A percentile compares a stretch with the other conserved stretches of the same genome.
Conservation (phyloP, 2,329 filamentous ascomycete species). For the Monosporascus sp. region DNA sequence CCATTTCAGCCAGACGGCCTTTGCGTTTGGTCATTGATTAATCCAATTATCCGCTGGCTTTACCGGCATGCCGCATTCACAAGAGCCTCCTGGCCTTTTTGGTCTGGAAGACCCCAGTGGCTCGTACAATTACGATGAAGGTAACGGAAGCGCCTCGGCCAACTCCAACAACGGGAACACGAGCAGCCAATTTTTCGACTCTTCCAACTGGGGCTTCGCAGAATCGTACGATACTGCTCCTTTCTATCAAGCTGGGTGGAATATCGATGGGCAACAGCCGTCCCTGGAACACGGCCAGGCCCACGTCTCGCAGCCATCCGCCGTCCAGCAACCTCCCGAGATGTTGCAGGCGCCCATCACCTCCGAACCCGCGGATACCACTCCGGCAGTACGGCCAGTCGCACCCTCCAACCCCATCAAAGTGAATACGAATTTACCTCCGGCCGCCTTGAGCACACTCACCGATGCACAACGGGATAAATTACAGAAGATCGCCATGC, state of each 20-base stretch:
- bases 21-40: not conserved
- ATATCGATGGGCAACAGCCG: conserved; percentile 20
- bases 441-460: conserved; percentile 36
- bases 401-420: conserved; percentile 23
- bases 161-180: conserved; percentile 16
- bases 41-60: not conserved
- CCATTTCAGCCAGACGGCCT: no score
- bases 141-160: conserved; percentile 25
- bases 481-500: conserved; percentile 61
- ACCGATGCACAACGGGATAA: conserved; percentile 58
- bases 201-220: conserved; percentile 45
- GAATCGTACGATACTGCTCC: conserved; percentile 36
- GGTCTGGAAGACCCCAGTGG: conserved; percentile 39
- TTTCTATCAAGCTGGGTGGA: conserved; percentile 30
- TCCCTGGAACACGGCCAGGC: not conserved
- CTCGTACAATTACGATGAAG: conserved; percentile 23
- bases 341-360: conserved; percentile 25
- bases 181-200: conserved; percentile 28
- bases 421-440: conserved; percentile 20
- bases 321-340: conserved; percentile 19
- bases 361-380: conserved; percentile 30
- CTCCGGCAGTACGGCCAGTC: conserved; percentile 21
- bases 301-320: not conserved
- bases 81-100: conserved; percentile 37
- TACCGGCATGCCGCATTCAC: conserved; percentile 27